These are phyloP conservation scores for Fennellomyces sp. DNA, from an alignment of 371 early-diverging fungal genomes.

Conservation along the genomic window DNA sequence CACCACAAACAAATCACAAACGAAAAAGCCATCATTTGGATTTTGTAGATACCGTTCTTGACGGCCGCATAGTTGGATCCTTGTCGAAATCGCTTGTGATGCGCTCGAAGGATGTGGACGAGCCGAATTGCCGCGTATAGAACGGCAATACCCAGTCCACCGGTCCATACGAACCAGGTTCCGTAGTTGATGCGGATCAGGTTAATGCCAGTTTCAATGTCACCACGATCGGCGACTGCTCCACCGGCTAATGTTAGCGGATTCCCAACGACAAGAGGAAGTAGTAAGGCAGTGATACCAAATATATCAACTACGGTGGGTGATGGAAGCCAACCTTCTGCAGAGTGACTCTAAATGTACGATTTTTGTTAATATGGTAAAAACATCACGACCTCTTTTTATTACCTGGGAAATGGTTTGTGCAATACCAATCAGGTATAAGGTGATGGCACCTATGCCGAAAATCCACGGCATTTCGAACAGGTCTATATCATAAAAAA, in stretches of 20 bases:
- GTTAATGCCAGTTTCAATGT: conserved; percentile 24
- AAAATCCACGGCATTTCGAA: conserved; percentile 31
- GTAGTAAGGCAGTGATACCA: not conserved
- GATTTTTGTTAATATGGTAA: not conserved
- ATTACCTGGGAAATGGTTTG: conserved; percentile 27
- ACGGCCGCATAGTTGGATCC: not conserved
- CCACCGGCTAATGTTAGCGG: conserved; percentile 35
- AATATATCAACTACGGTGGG: conserved; percentile 21
- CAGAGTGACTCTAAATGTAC: conserved; percentile 33
- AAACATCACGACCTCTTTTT: not conserved
- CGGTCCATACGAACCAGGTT: conserved; percentile 43
- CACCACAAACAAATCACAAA: conserved; percentile 19
- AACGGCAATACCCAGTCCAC: conserved; percentile 23
- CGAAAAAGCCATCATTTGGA: conserved; percentile 13
- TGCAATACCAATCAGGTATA: conserved; percentile 32
- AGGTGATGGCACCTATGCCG: conserved; percentile 26
- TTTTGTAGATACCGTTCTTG: not conserved
- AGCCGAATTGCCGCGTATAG: conserved; percentile 36
- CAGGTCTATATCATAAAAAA: not conserved
- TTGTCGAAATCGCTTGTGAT: not conserved
- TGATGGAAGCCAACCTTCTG: conserved; percentile 30
- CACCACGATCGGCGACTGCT: conserved; percentile 26
- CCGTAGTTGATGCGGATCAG: conserved; percentile 36
- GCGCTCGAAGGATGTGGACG: conserved; percentile 32
- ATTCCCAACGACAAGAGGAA: conserved; percentile 39